Conservation (phyloP, 2,329 filamentous ascomycete species). For the Fusarium virguliforme region DNA sequence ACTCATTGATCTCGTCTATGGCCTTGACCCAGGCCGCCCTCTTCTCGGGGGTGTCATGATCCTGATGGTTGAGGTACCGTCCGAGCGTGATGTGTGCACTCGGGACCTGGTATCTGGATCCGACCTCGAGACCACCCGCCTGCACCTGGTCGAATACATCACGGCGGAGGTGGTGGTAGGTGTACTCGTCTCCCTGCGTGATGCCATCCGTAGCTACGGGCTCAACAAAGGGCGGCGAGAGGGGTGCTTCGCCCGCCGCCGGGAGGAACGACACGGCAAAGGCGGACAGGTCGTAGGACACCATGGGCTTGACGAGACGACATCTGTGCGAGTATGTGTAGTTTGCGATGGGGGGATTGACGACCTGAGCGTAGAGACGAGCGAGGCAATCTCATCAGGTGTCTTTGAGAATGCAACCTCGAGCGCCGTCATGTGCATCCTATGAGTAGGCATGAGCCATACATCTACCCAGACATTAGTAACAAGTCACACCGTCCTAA, state of each 20-base stretch:
- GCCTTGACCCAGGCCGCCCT: constrained; percentile 76
- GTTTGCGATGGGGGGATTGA: constrained; percentile 74
- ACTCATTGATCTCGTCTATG: constrained; percentile 84
- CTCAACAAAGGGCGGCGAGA: constrained; percentile 58
- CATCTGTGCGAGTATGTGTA: constrained; percentile 78
- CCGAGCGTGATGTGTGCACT: constrained; percentile 92
- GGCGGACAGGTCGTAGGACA: constrained; percentile 89
- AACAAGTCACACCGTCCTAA: not conserved
- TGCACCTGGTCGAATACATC: constrained; percentile 79
- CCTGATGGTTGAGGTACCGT: constrained; percentile 80
- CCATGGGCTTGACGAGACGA: constrained; percentile 83
- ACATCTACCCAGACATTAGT: constrained; percentile 68
- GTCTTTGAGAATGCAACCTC: constrained; percentile 89
- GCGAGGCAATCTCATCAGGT: constrained; percentile 74
- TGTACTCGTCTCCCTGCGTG: constrained; percentile 76
- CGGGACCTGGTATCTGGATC: constrained; percentile 88
- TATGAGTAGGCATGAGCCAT: constrained; percentile 87
- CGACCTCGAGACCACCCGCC: constrained; percentile 77
- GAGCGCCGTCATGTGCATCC: constrained; percentile 87
- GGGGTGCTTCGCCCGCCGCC: constrained; percentile 73
- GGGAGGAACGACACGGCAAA: constrained; percentile 91
- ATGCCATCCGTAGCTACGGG: constrained; percentile 56
- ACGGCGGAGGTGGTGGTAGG: constrained; percentile 90
- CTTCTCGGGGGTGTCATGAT: constrained; percentile 72
- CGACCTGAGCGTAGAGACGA: constrained; percentile 73